phyloP scores from a whole-genome alignment of 108 stramenopile species.

The Discostella stelligeroides region DNA sequence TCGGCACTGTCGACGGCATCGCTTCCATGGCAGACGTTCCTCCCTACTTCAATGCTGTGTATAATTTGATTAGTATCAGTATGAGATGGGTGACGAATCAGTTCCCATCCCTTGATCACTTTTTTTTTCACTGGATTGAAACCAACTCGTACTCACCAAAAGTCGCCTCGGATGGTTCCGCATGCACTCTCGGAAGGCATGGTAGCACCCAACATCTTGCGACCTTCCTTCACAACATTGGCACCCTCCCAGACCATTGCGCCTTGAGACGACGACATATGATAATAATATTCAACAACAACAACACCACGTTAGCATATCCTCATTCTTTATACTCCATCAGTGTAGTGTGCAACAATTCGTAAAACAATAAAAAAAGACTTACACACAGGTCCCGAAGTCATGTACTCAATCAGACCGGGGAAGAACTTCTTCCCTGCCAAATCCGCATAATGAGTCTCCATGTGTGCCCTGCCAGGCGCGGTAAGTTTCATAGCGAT shows the following conservation, averaged over 20 bases:
- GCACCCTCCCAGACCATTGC: constrained; percentile 94
- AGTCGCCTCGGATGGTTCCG: constrained; percentile 99
- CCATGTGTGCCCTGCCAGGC: constrained; percentile 88
- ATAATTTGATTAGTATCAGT: not conserved
- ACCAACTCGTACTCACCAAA: constrained; percentile 36
- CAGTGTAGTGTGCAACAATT: not conserved
- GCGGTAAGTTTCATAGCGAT: constrained; percentile 93
- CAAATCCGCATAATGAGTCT: constrained; percentile 96
- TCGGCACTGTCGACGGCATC: constrained; percentile 96
- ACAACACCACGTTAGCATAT: too few species aligned
- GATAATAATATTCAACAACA: too few species aligned
- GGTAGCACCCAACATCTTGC: constrained; percentile 99
- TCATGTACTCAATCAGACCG: constrained; percentile 95
- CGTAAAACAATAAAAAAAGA: not conserved
- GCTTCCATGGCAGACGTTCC: constrained; percentile 89
- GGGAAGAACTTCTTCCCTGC: constrained; percentile 96
- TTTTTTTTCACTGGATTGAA: too few species aligned
- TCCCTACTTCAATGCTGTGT: constrained; percentile 87
- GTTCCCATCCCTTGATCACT: too few species aligned
- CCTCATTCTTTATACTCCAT: too few species aligned
- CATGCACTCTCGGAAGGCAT: constrained; percentile 93
- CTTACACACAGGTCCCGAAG: constrained; percentile 90
- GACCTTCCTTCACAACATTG: constrained; percentile 75
- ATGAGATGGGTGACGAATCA: too few species aligned
- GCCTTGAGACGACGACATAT: too few species aligned